Percentiles rank a stretch among this genome's conserved stretches.
phyloP scores from a whole-genome alignment of 2,329 filamentous ascomycete species.

The Pseudogymnoascus sp. region DNA sequence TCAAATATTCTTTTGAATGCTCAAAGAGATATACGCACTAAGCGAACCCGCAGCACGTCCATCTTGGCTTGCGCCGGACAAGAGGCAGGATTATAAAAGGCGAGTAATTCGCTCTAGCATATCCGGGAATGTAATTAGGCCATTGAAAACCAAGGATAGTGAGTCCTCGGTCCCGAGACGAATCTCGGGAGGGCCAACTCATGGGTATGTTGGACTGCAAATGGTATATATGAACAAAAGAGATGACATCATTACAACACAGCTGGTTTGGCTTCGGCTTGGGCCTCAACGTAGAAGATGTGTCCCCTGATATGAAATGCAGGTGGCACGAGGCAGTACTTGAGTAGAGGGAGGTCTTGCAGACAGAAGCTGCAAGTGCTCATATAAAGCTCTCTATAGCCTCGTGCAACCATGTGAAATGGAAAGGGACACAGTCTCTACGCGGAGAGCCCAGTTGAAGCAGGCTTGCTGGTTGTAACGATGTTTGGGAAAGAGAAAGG shows the following conservation, averaged over 20 bases:
- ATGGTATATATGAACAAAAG: neutral
- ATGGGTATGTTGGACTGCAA: constrained; percentile 10
- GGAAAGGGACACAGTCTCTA: neutral
- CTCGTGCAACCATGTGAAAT: neutral
- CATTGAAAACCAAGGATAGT: constrained; percentile 10
- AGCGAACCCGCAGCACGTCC: constrained; percentile 9
- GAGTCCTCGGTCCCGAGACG: constrained; percentile 6
- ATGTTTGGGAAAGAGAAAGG: constrained; percentile 5
- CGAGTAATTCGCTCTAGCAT: constrained; percentile 7
- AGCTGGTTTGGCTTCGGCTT: neutral
- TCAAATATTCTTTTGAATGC: neutral
- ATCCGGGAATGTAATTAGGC: constrained; percentile 11
- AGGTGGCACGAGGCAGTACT: neutral
- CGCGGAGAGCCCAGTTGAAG: neutral
- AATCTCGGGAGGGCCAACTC: constrained; percentile 6
- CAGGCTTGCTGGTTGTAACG: neutral
- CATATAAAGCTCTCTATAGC: neutral
- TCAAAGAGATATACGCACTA: constrained; percentile 10
- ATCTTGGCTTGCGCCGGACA: constrained; percentile 4
- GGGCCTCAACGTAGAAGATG: neutral
- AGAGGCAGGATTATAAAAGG: constrained; percentile 10
- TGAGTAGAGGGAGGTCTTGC: neutral
- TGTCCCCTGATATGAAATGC: neutral
- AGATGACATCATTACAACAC: neutral
- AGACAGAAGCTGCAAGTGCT: constrained; percentile 1